These are phyloP conservation scores for Sporothrix schenckii DNA, from an alignment of 2,329 filamentous ascomycete genomes.

Conservation along the genomic window DNA sequence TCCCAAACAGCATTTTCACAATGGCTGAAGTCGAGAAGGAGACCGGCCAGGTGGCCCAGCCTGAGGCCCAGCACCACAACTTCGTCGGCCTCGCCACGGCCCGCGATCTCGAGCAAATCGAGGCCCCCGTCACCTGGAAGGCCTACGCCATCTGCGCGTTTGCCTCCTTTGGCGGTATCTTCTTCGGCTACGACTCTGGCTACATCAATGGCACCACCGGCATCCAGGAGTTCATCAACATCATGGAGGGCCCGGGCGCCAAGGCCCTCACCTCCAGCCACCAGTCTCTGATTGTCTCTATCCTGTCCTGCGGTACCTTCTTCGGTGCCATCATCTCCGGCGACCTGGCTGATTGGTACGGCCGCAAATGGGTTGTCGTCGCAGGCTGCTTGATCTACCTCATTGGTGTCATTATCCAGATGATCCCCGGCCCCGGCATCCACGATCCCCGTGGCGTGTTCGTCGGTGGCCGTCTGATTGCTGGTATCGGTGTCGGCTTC, in stretches of 20 bases:
- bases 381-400: constrained; percentile 72
- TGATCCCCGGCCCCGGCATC: constrained; percentile 52
- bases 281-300: constrained; percentile 67
- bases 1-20: constrained; percentile 9
- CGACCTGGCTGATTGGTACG: constrained; percentile 74
- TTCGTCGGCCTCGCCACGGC: constrained; percentile 39
- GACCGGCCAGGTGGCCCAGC: neutral
- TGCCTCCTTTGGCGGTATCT: constrained; percentile 71
- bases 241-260: constrained; percentile 51
- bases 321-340: constrained; percentile 77
- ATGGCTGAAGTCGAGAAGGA: constrained; percentile 36
- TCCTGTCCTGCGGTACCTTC: constrained; percentile 77
- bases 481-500: constrained; percentile 78
- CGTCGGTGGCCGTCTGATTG: constrained; percentile 72
- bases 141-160: constrained; percentile 72
- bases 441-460: constrained; percentile 62
- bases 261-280: constrained; percentile 47
- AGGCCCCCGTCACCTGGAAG: constrained; percentile 70
- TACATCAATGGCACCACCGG: constrained; percentile 70
- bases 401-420: constrained; percentile 69
- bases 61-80: constrained; percentile 29
- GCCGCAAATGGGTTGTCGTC: constrained; percentile 72
- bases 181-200: constrained; percentile 79
- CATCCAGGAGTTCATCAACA: constrained; percentile 54
- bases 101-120: constrained; percentile 61